Percentiles rank a stretch among this genome's conserved stretches.
Evolutionary conservation across 2,329 filamentous ascomycete species (phyloP).

Genomic region (Paraphaeosphaeria sporulosa): DNA sequence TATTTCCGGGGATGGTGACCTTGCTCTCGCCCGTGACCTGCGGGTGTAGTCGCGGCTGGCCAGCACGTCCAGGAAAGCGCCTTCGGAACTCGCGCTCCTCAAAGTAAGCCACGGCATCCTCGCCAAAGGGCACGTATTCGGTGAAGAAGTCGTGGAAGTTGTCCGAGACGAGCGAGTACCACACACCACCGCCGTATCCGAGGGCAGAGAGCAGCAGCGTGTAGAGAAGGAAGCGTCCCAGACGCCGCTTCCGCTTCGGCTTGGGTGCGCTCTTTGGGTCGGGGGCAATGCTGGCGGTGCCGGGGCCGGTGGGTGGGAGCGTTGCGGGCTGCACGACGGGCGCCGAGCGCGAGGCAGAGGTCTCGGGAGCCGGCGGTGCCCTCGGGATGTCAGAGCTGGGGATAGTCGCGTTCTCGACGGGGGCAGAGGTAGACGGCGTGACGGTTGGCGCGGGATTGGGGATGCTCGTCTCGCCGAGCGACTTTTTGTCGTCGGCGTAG

Average conservation of each 20-base stretch:
- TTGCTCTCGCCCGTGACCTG: constrained; percentile 67
- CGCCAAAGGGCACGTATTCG: constrained; percentile 92
- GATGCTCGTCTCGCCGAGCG: constrained; percentile 45
- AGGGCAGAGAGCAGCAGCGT: constrained; percentile 78
- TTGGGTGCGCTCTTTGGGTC: constrained; percentile 53
- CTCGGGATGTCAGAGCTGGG: constrained; percentile 59
- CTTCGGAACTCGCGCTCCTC: constrained; percentile 94
- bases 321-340: constrained; percentile 42
- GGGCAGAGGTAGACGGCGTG: constrained; percentile 46
- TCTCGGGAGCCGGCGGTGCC: constrained; percentile 54
- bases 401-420: constrained; percentile 49
- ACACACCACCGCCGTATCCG: constrained; percentile 87
- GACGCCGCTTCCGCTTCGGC: constrained; percentile 73
- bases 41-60: constrained; percentile 52
- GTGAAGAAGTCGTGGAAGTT: constrained; percentile 99
- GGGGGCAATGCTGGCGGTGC: constrained; percentile 52
- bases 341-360: constrained; percentile 43
- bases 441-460: constrained; percentile 45
- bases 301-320: constrained; percentile 51
- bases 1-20: constrained; percentile 84
- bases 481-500: constrained; percentile 59
- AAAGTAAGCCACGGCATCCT: constrained; percentile 92
- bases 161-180: constrained; percentile 91
- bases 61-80: constrained; percentile 69
- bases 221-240: constrained; percentile 76